Evolutionary conservation across 257 asterid genomes (phyloP).

Genomic region (Eucommia ulmoides): DNA sequence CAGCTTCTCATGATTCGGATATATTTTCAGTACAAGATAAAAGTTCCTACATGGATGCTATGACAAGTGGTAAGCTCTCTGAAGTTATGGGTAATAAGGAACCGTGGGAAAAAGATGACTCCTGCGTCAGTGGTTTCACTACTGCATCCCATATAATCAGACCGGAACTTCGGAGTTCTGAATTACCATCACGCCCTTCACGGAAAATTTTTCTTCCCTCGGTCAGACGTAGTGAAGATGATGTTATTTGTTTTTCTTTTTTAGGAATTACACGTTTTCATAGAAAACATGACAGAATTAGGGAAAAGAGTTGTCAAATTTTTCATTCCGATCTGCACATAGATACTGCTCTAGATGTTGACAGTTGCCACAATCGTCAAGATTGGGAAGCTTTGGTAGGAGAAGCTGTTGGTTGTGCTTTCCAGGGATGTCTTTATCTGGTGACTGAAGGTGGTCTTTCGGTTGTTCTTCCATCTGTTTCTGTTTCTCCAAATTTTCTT

Average conservation of each 20-base stretch:
- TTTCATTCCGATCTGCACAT: conserved; percentile 50
- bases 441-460: conserved; percentile 67
- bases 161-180: conserved; percentile 26
- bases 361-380: conserved; percentile 24
- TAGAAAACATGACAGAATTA: conserved; percentile 29
- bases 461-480: conserved; percentile 79
- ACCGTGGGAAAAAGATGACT: conserved; percentile 16
- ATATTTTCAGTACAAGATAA: conserved; percentile 13
- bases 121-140: conserved; percentile 19
- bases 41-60: conserved; percentile 14
- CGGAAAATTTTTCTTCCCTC: conserved; percentile 59
- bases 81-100: conserved; percentile 19
- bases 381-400: conserved; percentile 37
- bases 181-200: conserved; percentile 23
- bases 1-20: conserved; percentile 16
- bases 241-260: conserved; percentile 65
- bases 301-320: conserved; percentile 35
- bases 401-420: conserved; percentile 79
- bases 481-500: conserved; percentile 47
- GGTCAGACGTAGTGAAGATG: conserved; percentile 37
- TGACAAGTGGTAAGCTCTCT: conserved; percentile 13
- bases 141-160: conserved; percentile 18
- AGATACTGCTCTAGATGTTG: conserved; percentile 41
- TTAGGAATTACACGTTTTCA: conserved; percentile 80
- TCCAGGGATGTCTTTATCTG: conserved; percentile 62